Base-by-base conservation (phyloP, 768 basidiomycete genomes). In the Mycena kentingensis region DNA sequence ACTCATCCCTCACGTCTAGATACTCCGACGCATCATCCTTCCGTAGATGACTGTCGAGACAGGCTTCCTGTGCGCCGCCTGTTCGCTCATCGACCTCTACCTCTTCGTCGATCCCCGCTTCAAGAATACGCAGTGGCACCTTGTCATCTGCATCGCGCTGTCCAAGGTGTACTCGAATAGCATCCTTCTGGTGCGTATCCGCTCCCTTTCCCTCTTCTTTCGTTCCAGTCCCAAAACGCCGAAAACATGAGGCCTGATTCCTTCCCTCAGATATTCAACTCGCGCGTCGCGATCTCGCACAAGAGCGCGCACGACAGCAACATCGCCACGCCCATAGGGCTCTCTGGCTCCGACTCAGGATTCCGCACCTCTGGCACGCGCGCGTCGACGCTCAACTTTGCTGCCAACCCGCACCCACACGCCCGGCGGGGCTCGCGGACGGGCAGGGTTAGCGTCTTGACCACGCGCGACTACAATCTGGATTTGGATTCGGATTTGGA, bases 271-370 rank as follows among this genome's bases (percentile, higher is more conserved):
- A 42, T 42, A 22, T 42, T 42, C 41, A 42, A 42, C 41, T 42
- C 41, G 6, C 41, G 41, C 41, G 41, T n/a, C 12, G 11, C 12
- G 8, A 42, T 42, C 5, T 12, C 22, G 21, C 21, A 42, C 19
- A 5, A 24, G 12, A 24, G 26, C 41, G 41, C 22, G 11, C 19
- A 42, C 7, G 41, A 42, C 41, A 27, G 22, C 5, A 19, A 42
- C 6, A 19, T 39, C 37, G 10, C 37, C 10, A 15, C 19, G 11
- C 8, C 10, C 37, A 10, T 39, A 74, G 57, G 48, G 74, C 73
- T 13, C 54, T 44, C 24, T 61, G 34, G 8, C 73, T 72, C 32
- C 36, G 34, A 4, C 29, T 47, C 4, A 62, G 59, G 28, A 75
- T 70, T 52, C 73, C 70, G 10, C 73, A n/a, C n/a, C n/a, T n/a